These are phyloP conservation scores for Prunus yedoensis DNA, from an alignment of 331 rosid genomes.

Conservation along the genomic window DNA sequence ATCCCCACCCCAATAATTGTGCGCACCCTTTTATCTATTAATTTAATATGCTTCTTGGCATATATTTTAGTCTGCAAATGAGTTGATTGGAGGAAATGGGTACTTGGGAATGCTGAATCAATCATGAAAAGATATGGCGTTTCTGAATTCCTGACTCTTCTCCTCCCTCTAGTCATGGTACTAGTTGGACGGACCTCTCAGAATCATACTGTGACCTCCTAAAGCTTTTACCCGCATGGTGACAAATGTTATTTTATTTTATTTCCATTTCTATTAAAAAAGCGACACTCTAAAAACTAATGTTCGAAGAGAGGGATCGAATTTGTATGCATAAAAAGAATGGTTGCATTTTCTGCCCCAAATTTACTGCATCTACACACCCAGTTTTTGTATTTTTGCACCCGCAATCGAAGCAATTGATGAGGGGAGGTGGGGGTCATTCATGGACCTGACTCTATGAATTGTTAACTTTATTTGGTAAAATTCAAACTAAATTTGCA, in stretches of 20 bases:
- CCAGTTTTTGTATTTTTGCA: constrained; percentile 11
- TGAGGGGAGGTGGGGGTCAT: not conserved
- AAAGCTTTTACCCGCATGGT: not conserved
- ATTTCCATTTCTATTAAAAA: too few species aligned
- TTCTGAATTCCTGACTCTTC: constrained; percentile 43
- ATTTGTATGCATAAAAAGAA: too few species aligned
- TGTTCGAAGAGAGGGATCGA: too few species aligned
- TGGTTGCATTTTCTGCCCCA: not conserved
- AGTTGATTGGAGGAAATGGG: constrained; percentile 50
- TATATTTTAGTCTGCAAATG: constrained; percentile 33
- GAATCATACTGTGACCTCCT: not conserved
- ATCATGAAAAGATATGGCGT: constrained; percentile 54
- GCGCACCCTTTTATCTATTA: not conserved
- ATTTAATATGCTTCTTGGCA: not conserved
- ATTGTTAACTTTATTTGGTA: not conserved
- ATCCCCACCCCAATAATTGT: not conserved
- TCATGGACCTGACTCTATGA: not conserved
- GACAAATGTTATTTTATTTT: not conserved
- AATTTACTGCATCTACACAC: not conserved
- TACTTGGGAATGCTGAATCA: constrained; percentile 59
- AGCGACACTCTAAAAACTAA: too few species aligned
- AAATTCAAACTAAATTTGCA: not conserved
- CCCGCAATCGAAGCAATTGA: constrained; percentile 4
- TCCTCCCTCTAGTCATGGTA: constrained; percentile 33
- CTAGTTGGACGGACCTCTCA: constrained; percentile 41